phyloP scores from a whole-genome alignment of 2,329 filamentous ascomycete genomes.

The Plectosphaerella cucumerina region DNA sequence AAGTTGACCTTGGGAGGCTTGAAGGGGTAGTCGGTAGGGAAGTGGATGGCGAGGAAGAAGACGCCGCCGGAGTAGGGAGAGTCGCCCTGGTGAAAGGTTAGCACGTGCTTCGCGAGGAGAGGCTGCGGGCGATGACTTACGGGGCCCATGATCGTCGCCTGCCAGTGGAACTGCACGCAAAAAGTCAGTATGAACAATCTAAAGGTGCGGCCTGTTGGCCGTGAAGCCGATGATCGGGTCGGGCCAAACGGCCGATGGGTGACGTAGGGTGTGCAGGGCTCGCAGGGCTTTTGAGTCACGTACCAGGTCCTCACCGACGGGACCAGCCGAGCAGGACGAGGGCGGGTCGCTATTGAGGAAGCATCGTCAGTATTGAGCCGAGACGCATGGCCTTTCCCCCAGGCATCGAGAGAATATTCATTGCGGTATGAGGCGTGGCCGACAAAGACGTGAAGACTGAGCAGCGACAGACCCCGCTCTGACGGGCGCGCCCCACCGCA shows the following conservation, averaged over 20 bases:
- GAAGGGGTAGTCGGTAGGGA: constrained; percentile 99
- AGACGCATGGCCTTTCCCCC: too few species aligned
- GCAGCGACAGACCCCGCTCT: constrained; percentile 27
- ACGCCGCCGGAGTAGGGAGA: constrained; percentile 97
- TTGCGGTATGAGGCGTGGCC: too few species aligned
- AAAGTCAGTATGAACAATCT: background rate
- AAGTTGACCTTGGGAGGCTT: constrained; percentile 99
- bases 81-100: constrained; percentile 59
- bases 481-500: constrained; percentile 28
- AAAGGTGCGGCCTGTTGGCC: too few species aligned
- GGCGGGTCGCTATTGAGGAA: constrained; percentile 37
- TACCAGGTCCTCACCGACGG: constrained; percentile 97
- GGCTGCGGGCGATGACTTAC: constrained; percentile 53
- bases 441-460: too few species aligned
- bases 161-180: constrained; percentile 86
- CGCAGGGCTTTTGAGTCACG: constrained; percentile 30
- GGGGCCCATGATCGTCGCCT: constrained; percentile 99
- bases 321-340: constrained; percentile 96
- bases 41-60: constrained; percentile 98
- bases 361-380: too few species aligned
- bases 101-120: background rate
- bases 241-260: background rate
- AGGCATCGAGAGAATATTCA: too few species aligned
- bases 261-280: background rate
- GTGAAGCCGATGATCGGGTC: constrained; percentile 3